A percentile compares a stretch with the other conserved stretches of the same genome.
These are phyloP conservation scores for Oryza meridionalis DNA, from an alignment of 176 grass and related monocot species.

Conservation along the genomic window DNA sequence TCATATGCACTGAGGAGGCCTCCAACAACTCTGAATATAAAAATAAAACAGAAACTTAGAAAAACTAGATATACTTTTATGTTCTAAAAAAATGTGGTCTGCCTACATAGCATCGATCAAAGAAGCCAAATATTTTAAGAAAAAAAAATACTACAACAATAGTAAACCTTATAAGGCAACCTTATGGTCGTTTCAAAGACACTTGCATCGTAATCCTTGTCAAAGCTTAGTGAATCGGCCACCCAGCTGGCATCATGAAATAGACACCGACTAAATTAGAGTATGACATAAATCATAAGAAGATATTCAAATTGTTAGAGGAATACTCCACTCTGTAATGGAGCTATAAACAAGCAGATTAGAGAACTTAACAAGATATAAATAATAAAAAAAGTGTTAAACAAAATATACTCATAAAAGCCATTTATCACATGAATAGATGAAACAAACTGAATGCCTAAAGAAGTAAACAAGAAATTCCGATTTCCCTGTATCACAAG, in stretches of 20 bases:
- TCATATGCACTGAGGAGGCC: constrained; percentile 94
- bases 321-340: constrained; percentile 22
- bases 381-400: background rate
- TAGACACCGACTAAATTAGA: constrained; percentile 38
- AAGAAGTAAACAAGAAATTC: constrained; percentile 29
- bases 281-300: constrained; percentile 36
- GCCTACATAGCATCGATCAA: constrained; percentile 21
- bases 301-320: constrained; percentile 12
- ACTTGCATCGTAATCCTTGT: constrained; percentile 96
- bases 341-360: constrained; percentile 28
- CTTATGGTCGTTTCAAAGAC: constrained; percentile 99
- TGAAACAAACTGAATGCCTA: constrained; percentile 22
- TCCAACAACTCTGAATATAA: constrained; percentile 83
- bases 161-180: constrained; percentile 98
- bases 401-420: constrained; percentile 17
- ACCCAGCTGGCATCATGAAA: constrained; percentile 82
- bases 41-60: constrained; percentile 51
- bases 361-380: constrained; percentile 6
- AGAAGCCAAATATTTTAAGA: constrained; percentile 33
- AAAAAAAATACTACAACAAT: constrained; percentile 53
- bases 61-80: constrained; percentile 25
- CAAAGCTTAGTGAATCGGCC: constrained; percentile 87
- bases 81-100: constrained; percentile 23
- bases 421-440: constrained; percentile 15
- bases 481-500: background rate